Conservation (phyloP, 2,329 filamentous ascomycete genomes). For the Paecilomyces variotii region DNA sequence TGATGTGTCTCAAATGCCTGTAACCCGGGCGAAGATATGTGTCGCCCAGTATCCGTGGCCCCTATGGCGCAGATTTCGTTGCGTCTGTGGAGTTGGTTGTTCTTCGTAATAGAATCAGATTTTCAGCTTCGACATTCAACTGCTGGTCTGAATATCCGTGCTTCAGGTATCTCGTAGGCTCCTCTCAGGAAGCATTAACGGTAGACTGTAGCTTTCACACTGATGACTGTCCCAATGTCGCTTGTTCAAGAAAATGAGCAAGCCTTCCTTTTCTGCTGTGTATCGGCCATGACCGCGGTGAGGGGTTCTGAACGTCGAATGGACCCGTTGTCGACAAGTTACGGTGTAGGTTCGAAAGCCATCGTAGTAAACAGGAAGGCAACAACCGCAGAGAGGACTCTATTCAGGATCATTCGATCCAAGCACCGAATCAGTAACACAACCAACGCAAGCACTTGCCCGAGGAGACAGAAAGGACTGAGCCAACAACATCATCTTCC, state of each 20-base stretch:
- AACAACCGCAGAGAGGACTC: too few species aligned
- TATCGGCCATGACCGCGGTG: background rate
- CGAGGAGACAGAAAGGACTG: too few species aligned
- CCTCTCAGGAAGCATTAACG: background rate
- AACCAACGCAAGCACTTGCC: too few species aligned
- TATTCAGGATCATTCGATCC: too few species aligned
- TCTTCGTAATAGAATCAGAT: background rate
- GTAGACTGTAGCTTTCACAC: background rate
- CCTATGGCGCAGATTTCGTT: too few species aligned
- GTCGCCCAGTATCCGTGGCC: too few species aligned
- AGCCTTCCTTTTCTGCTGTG: background rate
- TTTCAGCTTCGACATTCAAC: background rate
- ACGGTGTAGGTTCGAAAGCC: background rate
- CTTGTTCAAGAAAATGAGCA: background rate
- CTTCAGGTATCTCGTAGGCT: background rate
- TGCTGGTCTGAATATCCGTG: background rate
- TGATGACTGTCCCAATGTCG: background rate
- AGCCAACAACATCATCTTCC: too few species aligned
- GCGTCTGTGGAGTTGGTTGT: background rate
- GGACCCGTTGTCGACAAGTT: background rate
- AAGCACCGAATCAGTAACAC: too few species aligned
- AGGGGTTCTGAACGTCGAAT: background rate
- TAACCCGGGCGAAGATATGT: too few species aligned
- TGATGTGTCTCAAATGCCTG: too few species aligned
- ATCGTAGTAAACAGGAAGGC: background rate